Evolutionary conservation across 2,329 filamentous ascomycete genomes (phyloP).

Genomic region (Chaetomium strumarium): DNA sequence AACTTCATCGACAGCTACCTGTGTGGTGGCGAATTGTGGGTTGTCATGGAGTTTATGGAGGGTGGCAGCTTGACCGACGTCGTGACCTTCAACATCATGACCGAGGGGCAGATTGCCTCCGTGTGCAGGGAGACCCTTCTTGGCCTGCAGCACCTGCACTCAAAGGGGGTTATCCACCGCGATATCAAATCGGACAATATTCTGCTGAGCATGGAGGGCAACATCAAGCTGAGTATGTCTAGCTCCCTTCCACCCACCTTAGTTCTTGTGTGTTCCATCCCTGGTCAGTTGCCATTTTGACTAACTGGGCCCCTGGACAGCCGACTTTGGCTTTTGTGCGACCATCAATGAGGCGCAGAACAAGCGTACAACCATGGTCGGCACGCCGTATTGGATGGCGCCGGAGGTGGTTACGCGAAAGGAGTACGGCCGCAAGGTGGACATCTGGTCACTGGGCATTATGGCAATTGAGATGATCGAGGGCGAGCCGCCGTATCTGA

Average conservation of each 20-base stretch:
- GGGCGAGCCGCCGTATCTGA: slow-evolving; percentile 93
- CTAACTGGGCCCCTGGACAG: slow-evolving; percentile 38
- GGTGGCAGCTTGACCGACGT: slow-evolving; percentile 96
- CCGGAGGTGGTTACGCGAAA: slow-evolving; percentile 96
- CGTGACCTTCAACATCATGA: slow-evolving; percentile 99
- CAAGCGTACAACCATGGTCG: slow-evolving; percentile 98
- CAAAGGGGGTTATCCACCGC: slow-evolving; percentile 95
- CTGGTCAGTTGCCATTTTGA: neutral
- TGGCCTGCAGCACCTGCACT: slow-evolving; percentile 90
- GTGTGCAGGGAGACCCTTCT: slow-evolving; percentile 90
- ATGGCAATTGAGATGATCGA: slow-evolving; percentile 99
- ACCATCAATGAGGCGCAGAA: slow-evolving; percentile 96
- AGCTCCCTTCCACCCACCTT: neutral
- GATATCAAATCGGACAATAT: slow-evolving; percentile 99
- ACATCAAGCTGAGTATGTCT: slow-evolving; percentile 89
- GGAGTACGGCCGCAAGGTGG: slow-evolving; percentile 96
- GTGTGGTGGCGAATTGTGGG: slow-evolving; percentile 86
- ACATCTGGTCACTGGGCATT: slow-evolving; percentile 97
- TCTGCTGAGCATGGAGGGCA: slow-evolving; percentile 83
- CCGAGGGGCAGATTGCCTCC: slow-evolving; percentile 91
- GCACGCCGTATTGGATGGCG: slow-evolving; percentile 99
- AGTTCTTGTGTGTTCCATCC: neutral
- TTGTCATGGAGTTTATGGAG: slow-evolving; percentile 99
- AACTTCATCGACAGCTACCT: slow-evolving; percentile 99
- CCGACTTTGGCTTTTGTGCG: slow-evolving; percentile 97